Evolutionary conservation across 2,329 filamentous ascomycete genomes (phyloP).

Genomic region (Penicillium sp.): DNA sequence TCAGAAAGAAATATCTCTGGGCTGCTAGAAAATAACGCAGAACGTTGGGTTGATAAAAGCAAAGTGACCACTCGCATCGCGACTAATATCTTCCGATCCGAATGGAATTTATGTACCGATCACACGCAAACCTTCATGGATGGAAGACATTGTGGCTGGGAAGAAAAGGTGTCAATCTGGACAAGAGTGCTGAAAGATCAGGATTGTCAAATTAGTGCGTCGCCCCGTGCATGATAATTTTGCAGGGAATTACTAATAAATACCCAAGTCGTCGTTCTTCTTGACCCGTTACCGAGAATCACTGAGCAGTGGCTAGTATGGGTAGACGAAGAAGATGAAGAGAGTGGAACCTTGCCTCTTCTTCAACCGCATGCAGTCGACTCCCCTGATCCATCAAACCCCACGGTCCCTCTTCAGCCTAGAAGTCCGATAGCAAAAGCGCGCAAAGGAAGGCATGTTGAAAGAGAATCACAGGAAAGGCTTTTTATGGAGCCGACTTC

Average conservation of each 20-base stretch:
- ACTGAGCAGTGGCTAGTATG: too few relatives aligned
- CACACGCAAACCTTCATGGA: slow-evolving; percentile 14
- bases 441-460: too few relatives aligned
- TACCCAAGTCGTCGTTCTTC: slow-evolving; percentile 13
- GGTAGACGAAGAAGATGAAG: too few relatives aligned
- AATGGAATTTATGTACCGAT: slow-evolving; percentile 26
- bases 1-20: not conserved
- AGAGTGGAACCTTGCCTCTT: too few relatives aligned
- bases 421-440: too few relatives aligned
- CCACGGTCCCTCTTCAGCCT: too few relatives aligned
- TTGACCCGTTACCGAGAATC: slow-evolving; percentile 13
- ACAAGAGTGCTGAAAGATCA: slow-evolving; percentile 1
- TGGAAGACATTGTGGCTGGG: slow-evolving; percentile 18
- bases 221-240: not conserved
- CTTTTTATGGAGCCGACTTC: not conserved
- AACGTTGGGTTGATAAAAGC: too few relatives aligned
- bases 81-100: slow-evolving; percentile 22
- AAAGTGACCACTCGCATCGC: slow-evolving; percentile 3
- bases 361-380: too few relatives aligned
- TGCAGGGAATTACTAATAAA: not conserved
- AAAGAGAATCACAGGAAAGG: not conserved
- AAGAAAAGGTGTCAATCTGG: slow-evolving; percentile 28
- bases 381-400: too few relatives aligned
- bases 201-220: slow-evolving; percentile 13
- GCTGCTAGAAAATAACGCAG: too few relatives aligned